Percentiles rank a stretch among this genome's conserved stretches.
These are phyloP conservation scores for Cryptococcus hybrid DNA, from an alignment of 1,284 basidiomycete species.

Conservation along the genomic window DNA sequence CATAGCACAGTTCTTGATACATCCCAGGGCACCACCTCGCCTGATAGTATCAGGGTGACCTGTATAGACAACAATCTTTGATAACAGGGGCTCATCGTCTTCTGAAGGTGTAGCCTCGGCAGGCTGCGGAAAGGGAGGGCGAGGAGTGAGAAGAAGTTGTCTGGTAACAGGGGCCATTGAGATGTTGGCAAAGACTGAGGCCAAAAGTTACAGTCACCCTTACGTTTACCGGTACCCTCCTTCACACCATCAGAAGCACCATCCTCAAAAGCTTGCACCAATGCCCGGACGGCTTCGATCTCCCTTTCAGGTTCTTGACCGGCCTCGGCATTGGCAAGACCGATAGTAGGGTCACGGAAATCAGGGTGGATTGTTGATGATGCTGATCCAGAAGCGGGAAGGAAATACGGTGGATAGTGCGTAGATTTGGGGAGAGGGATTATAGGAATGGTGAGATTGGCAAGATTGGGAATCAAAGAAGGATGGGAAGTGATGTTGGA, in stretches of 20 bases:
- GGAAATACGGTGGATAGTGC: conserved; percentile 58
- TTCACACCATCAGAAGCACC: conserved; percentile 60
- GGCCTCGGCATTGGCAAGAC: conserved; percentile 63
- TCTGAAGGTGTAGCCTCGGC: conserved; percentile 24
- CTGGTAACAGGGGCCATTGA: conserved; percentile 55
- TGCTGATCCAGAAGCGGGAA: conserved; percentile 69
- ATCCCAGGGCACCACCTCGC: conserved; percentile 77
- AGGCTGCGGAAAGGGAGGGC: conserved; percentile 45
- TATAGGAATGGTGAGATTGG: conserved; percentile 67
- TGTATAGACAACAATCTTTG: conserved; percentile 79
- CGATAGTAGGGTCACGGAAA: conserved; percentile 39
- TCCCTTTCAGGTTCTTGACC: conserved; percentile 57
- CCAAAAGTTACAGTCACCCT: conserved; percentile 82
- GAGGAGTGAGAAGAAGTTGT: conserved; percentile 38
- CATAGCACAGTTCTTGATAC: conserved; percentile 63
- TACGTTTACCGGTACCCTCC: conserved; percentile 56
- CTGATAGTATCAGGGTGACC: conserved; percentile 83
- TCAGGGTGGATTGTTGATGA: conserved; percentile 58
- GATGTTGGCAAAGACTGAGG: conserved; percentile 88
- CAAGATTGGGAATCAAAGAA: conserved; percentile 63
- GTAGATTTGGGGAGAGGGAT: conserved; percentile 54
- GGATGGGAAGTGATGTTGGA: conserved; percentile 89
- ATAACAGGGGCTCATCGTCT: conserved; percentile 69
- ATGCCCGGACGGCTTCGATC: conserved; percentile 66
- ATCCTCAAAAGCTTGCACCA: conserved; percentile 82